These are phyloP conservation scores for Quercus alba DNA, from an alignment of 306 rosid species.

Conservation along the genomic window DNA sequence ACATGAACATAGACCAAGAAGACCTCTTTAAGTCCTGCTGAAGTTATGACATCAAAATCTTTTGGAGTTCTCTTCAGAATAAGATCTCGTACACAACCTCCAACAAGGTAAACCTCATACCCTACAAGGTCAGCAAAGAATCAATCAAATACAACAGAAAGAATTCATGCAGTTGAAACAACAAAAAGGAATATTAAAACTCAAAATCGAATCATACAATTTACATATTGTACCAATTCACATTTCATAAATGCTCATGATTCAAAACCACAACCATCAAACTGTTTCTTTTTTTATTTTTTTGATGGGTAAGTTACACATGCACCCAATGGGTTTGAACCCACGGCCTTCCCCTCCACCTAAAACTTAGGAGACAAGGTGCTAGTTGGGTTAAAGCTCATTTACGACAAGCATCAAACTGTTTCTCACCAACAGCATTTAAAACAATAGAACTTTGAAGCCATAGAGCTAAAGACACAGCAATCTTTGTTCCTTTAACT, in stretches of 20 bases:
- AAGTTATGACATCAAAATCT: conserved; percentile 58
- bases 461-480: not conserved
- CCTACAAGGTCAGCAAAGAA: conserved; percentile 25
- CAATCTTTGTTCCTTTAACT: not conserved
- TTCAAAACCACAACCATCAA: not conserved
- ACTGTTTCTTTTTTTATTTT: not conserved
- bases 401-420: no score
- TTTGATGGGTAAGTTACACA: no score
- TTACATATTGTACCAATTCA: not conserved
- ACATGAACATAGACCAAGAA: conserved; percentile 6
- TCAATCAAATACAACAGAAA: not conserved
- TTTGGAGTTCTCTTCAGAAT: conserved; percentile 41
- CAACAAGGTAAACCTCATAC: conserved; percentile 43
- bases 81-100: conserved; percentile 53
- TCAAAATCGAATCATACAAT: not conserved
- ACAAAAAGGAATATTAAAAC: not conserved
- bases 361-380: no score
- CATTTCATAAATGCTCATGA: not conserved
- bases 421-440: no score
- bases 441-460: not conserved
- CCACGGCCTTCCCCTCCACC: no score
- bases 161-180: not conserved
- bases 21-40: conserved; percentile 84
- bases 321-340: no score
- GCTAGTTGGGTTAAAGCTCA: no score